Evolutionary conservation across 495 filamentous ascomycete species (phyloP), one percentile per base, ranked within the genome.

Genomic region (Penicillium goetzii): DNA sequence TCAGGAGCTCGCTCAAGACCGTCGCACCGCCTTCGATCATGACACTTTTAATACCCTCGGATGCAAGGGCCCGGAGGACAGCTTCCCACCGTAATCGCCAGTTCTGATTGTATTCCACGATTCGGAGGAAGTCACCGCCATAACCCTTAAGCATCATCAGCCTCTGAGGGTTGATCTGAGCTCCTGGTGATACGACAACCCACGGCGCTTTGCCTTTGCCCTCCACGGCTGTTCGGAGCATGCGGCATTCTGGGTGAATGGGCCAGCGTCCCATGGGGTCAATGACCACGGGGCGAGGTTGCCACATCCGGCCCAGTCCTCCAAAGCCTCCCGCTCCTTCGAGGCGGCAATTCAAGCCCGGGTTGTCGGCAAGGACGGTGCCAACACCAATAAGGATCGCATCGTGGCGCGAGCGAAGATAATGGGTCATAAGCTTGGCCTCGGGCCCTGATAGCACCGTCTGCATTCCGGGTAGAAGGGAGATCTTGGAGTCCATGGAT

Each of bases 371-470:
- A 49, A 90, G 79, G 19, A 91, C 92, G 15, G 93, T 98, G 5
- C 90, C 89, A 9, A 90, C 89, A 11, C 93, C 93, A 25, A 98
- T 80, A 12, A 94, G 79, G 58, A 98, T 96, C 15, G 91, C 92
- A 63, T 91, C 87, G 75, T 98, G 93, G 14, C 83, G 83, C 7
- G 86, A 86, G 59, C 93, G 90, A 19, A 98, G 83, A 73, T 89
- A 92, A 73, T 98, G 93, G 1, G 93, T 97, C 89, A 98, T 92
- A 56, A 89, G 82, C 73, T 97, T 97, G 15, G 92, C 88, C 65
- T 87, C 81, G 1, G 87, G 85, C 28, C 93, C 92, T 8, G 93
- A 97, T 6, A 97, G 84, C 0, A 83, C 76, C 2, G 93, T 97
- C 64, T 88, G 90, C 62, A 84, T 81, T 17, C 92, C 92, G 0